phyloP scores from a whole-genome alignment of 2,329 filamentous ascomycete genomes.

The Anthostomella pinea region DNA sequence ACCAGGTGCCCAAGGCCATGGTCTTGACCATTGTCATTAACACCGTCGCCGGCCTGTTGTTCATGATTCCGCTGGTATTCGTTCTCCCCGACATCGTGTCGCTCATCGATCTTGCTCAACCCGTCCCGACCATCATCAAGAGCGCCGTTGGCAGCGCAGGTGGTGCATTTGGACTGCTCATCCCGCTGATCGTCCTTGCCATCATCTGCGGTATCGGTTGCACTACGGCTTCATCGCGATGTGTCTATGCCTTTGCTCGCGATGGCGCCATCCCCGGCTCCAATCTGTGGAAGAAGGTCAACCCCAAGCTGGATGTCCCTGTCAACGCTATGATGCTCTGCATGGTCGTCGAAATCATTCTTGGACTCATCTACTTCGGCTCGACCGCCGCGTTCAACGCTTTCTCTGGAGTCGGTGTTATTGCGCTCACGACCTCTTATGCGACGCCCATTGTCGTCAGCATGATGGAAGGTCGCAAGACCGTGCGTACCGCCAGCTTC shows the following conservation, averaged over 20 bases:
- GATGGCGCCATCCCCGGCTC: conserved; percentile 68
- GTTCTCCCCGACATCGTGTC: conserved; percentile 61
- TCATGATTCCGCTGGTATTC: conserved; percentile 67
- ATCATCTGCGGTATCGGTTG: conserved; percentile 67
- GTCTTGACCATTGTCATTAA: conserved; percentile 66
- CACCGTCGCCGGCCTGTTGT: conserved; percentile 62
- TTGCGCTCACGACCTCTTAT: conserved; percentile 67
- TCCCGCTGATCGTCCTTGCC: conserved; percentile 64
- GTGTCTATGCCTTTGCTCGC: conserved; percentile 67
- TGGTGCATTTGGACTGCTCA: conserved; percentile 59
- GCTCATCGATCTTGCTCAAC: conserved; percentile 56
- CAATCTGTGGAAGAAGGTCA: conserved; percentile 58
- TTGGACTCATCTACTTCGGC: conserved; percentile 68
- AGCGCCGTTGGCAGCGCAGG: conserved; percentile 58
- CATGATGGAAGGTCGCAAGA: conserved; percentile 56
- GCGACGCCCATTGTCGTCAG: conserved; percentile 65
- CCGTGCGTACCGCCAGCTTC: conserved; percentile 56
- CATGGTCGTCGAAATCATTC: conserved; percentile 61
- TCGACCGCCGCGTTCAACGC: conserved; percentile 69
- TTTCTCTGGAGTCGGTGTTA: conserved; percentile 68
- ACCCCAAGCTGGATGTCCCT: conserved; percentile 61
- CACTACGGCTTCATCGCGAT: conserved; percentile 66
- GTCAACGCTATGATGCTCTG: conserved; percentile 71
- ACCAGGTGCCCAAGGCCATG: conserved; percentile 72
- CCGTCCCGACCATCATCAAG: conserved; percentile 63